Percentiles rank a stretch among this genome's conserved stretches.
Evolutionary conservation across 495 filamentous ascomycete genomes (phyloP).

Genomic region (Neurospora sp.): DNA sequence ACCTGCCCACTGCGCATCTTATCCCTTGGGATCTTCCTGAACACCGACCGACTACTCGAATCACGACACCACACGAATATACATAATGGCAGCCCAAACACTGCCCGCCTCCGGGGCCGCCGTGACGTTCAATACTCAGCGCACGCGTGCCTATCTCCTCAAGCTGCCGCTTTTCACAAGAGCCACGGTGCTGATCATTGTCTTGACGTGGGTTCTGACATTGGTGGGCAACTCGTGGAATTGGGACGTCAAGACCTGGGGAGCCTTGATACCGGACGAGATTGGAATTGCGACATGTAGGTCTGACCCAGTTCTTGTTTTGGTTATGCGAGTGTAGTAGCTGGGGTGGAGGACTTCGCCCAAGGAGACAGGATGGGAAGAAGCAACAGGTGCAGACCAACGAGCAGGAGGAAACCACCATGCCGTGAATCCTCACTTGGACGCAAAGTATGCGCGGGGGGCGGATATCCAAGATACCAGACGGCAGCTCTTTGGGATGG

Average conservation of each 20-base stretch:
- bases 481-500: not conserved
- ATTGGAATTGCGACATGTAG: slow-evolving; percentile 64
- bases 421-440: not conserved
- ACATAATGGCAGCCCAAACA: slow-evolving; percentile 10
- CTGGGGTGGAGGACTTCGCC: not conserved
- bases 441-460: not conserved
- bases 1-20: not conserved
- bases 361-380: not conserved
- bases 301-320: slow-evolving; percentile 22
- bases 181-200: slow-evolving; percentile 55
- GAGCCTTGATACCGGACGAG: slow-evolving; percentile 66
- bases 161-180: slow-evolving; percentile 85
- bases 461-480: not conserved
- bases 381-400: not conserved
- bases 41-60: not conserved
- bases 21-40: not conserved
- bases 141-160: slow-evolving; percentile 56
- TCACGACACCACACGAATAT: not conserved
- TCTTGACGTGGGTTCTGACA: slow-evolving; percentile 55
- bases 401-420: not conserved
- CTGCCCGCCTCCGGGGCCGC: not conserved
- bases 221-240: slow-evolving; percentile 39
- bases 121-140: slow-evolving; percentile 26
- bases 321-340: not conserved
- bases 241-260: slow-evolving; percentile 64